Conservation (phyloP, 225 moss, liverwort and hornwort genomes). For the Sphagnum contortum region DNA sequence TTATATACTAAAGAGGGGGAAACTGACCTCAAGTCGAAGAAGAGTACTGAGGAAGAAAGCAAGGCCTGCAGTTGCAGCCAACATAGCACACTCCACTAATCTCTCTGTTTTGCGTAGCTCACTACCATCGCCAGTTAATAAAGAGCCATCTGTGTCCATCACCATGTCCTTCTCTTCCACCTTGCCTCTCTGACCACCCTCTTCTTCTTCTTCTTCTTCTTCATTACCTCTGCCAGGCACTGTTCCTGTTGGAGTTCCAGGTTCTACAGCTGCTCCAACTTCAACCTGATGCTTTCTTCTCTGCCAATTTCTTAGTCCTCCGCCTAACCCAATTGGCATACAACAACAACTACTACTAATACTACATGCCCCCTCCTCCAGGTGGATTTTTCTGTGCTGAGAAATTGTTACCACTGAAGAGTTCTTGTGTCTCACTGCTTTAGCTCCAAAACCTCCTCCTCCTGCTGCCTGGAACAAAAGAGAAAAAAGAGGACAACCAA, state of each 20-base stretch:
- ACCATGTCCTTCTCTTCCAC: too few relatives aligned
- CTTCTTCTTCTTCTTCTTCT: slow-evolving; percentile 13
- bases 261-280: slow-evolving; percentile 36
- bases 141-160: slow-evolving; percentile 38
- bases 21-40: slow-evolving; percentile 68
- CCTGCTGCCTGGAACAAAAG: too few relatives aligned
- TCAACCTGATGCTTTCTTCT: slow-evolving; percentile 6
- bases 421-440: too few relatives aligned
- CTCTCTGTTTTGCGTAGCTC: slow-evolving; percentile 65
- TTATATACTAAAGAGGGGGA: too few relatives aligned
- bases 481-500: too few relatives aligned
- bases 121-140: slow-evolving; percentile 88
- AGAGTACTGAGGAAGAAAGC: slow-evolving; percentile 95
- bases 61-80: slow-evolving; percentile 94
- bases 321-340: slow-evolving; percentile 8
- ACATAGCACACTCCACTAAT: slow-evolving; percentile 94
- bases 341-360: too few relatives aligned
- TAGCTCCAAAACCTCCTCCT: too few relatives aligned
- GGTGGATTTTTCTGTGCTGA: too few relatives aligned
- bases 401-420: too few relatives aligned
- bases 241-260: slow-evolving; percentile 21
- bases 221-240: slow-evolving; percentile 15
- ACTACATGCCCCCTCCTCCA: too few relatives aligned
- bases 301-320: slow-evolving; percentile 4
- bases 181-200: slow-evolving; percentile 8